Evolutionary conservation across 148 eudicot species (phyloP).

Genomic region (Rhododendron ferrugineum): DNA sequence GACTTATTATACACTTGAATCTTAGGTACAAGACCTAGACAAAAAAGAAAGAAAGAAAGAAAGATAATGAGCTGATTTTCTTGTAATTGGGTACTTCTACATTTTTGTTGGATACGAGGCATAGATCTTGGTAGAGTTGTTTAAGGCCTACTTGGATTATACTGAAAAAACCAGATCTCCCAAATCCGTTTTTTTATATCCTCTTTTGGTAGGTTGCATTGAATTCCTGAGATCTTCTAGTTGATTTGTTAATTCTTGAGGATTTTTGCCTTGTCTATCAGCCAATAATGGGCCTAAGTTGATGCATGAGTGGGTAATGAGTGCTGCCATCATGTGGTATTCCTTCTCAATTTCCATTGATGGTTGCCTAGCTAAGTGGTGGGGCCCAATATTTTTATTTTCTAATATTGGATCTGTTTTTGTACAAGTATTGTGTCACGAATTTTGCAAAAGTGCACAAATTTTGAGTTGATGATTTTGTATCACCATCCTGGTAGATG

Average conservation of each 20-base stretch:
- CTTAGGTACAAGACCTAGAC: not conserved
- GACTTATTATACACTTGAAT: not conserved
- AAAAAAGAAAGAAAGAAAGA: too few relatives aligned
- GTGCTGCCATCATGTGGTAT: conserved; percentile 2
- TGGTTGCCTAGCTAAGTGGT: not conserved
- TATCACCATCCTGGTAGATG: not conserved
- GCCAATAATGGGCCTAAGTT: conserved; percentile 10
- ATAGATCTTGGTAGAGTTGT: not conserved
- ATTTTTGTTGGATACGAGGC: not conserved
- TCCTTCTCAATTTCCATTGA: conserved; percentile 4
- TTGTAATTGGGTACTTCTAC: not conserved
- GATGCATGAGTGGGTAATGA: conserved; percentile 19
- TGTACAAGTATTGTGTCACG: not conserved
- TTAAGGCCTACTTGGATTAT: not conserved
- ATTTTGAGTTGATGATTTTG: not conserved
- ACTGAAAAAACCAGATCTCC: not conserved
- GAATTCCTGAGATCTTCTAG: not conserved
- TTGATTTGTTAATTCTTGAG: not conserved
- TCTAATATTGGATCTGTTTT: not conserved
- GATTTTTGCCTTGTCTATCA: conserved; percentile 3
- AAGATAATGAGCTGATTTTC: not conserved
- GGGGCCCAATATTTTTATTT: conserved; percentile 1
- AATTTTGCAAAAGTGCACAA: not conserved
- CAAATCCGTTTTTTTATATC: not conserved
- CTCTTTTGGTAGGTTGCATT: not conserved